Percentiles rank a stretch among this genome's conserved stretches.
Conservation (phyloP, 2,329 filamentous ascomycete species). For the Colletotrichum paranaense region DNA sequence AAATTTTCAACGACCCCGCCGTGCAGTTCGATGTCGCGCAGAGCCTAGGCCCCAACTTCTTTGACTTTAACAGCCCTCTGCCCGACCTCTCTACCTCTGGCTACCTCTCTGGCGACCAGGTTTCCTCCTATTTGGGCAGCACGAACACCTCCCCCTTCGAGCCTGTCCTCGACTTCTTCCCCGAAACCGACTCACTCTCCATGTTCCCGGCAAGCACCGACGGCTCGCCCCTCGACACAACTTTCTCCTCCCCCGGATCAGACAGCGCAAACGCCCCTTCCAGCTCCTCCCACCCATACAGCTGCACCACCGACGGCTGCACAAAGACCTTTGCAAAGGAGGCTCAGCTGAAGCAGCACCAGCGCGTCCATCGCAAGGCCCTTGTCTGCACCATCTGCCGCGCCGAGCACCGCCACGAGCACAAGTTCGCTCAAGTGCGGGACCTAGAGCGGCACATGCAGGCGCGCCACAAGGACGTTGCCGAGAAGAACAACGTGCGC, state of each 20-base stretch:
- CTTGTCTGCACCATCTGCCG: slow-evolving; percentile 36
- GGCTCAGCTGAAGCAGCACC: slow-evolving; percentile 37
- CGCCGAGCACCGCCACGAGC: slow-evolving; percentile 32
- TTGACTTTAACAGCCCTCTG: slow-evolving; percentile 27
- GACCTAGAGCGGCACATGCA: slow-evolving; percentile 38
- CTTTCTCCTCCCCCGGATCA: slow-evolving; percentile 12
- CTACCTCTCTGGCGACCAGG: slow-evolving; percentile 30
- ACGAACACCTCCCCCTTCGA: slow-evolving; percentile 29
- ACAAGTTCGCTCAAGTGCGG: slow-evolving; percentile 38
- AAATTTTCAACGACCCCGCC: slow-evolving; percentile 25
- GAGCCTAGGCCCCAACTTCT: slow-evolving; percentile 15
- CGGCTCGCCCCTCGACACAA: slow-evolving; percentile 15
- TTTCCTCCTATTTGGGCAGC: slow-evolving; percentile 28
- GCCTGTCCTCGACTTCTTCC: slow-evolving; percentile 27
- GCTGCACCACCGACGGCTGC: slow-evolving; percentile 34
- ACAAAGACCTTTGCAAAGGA: slow-evolving; percentile 36
- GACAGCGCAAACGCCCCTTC: slow-evolving; percentile 6
- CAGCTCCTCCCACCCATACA: slow-evolving; percentile 14
- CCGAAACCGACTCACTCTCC: slow-evolving; percentile 2
- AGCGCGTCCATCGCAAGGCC: slow-evolving; percentile 37
- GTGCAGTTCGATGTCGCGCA: slow-evolving; percentile 25
- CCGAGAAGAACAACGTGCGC: slow-evolving; percentile 30
- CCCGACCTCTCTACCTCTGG: slow-evolving; percentile 25
- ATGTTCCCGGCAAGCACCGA: slow-evolving; percentile 2
- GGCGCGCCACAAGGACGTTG: slow-evolving; percentile 35